Conservation (phyloP, 306 rosid species). For the Sicyos edulis region DNA sequence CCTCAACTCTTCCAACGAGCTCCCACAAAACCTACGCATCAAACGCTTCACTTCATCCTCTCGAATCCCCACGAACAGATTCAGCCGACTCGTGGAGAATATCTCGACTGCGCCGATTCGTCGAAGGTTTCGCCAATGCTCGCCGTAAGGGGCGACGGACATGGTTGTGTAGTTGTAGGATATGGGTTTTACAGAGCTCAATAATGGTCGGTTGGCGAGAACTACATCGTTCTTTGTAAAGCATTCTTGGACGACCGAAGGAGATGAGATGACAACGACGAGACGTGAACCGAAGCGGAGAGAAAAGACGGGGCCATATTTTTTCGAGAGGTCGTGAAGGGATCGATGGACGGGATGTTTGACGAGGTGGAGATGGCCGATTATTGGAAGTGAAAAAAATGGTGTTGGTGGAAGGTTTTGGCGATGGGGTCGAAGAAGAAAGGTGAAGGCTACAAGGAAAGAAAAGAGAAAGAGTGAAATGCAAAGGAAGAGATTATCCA, state of each 20-base stretch:
- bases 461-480: not conserved
- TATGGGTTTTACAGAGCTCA: not conserved
- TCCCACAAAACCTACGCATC: not conserved
- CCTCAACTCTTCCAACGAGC: not conserved
- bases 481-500: not conserved
- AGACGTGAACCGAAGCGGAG: too few relatives aligned
- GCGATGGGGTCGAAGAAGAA: not conserved
- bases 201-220: too few relatives aligned
- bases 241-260: too few relatives aligned
- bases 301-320: not conserved
- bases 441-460: not conserved
- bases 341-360: not conserved
- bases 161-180: slow-evolving; percentile 9
- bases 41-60: slow-evolving; percentile 6
- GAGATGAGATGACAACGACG: too few relatives aligned
- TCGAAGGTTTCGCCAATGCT: slow-evolving; percentile 10
- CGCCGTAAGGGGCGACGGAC: not conserved
- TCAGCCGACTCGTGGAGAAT: not conserved
- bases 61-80: not conserved
- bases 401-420: slow-evolving; percentile 12
- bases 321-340: slow-evolving; percentile 9
- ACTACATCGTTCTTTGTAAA: too few relatives aligned
- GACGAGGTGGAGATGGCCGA: slow-evolving; percentile 11
- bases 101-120: not conserved
- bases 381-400: not conserved